Base-by-base conservation (phyloP, 768 basidiomycete genomes). In the Lactarius tabidus region DNA sequence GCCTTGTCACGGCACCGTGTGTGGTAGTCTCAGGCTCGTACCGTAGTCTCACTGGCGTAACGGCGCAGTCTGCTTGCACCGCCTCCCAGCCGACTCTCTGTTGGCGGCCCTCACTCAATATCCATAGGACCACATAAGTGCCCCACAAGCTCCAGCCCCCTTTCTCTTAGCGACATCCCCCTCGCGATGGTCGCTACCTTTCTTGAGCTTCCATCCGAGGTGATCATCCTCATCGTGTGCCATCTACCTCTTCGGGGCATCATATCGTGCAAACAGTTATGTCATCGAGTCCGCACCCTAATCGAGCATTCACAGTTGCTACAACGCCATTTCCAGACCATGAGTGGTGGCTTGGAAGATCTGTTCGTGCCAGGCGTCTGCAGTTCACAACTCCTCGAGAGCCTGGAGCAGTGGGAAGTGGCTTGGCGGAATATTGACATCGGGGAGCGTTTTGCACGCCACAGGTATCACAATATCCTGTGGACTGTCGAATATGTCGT, bases 401-500 rank as follows among this genome's bases (percentile, higher is more conserved):
- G 33, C 20, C 60, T 66, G 31, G 60, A 53, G 35, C 26, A 43
- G 20, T 66, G 65, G 65, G 65, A 66, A n/a, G 48, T 54, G 39
- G 65, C 65, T 1, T 66, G 65, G 65, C 61, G 57, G 51, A 57
- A 58, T 9, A 41, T 66, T 14, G 65, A 62, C 33, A 62, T 66
- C 57, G 65, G 65, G 10, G 57, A 66, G n/a, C 65, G 33, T 15
- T 66, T 66, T 23, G 65, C 65, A 15, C 60, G 65, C 14, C 60
- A 62, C 48, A 33, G 60, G 33, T 66, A 66, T 38, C 60, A 66
- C 52, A 66, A 66, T 15, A 29, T 66, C 35, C 20, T 66, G 15
- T 66, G 65, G 65, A 66, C 60, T 20, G 65, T 66, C 31, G 65
- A 66, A 33, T 57, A 66, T 33, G 36, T 62, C 33, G 65, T 66